Base-by-base conservation (phyloP, 164 flowering plant genomes). In the Aristolochia fimbriata region DNA sequence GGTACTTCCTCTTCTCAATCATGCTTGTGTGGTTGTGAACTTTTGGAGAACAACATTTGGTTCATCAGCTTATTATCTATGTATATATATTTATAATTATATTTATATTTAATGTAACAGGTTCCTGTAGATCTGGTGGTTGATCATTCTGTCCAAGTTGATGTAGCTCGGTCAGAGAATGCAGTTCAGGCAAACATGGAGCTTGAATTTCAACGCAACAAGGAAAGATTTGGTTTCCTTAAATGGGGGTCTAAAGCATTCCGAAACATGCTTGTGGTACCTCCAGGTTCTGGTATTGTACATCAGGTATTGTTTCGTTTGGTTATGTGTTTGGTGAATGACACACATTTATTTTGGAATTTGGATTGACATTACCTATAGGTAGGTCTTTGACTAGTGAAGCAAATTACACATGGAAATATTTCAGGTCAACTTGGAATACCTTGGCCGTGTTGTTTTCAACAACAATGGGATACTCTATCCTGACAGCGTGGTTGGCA, bases 401-500 rank as follows among this genome's bases (percentile, higher is more conserved):
- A 64, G 41, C 33, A 1, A 41, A n/a, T 57, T 27, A 4, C 15
- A 31, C 30, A 7, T 51, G 37, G 54, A 66, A 50, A 51, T 47
- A 65, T 63, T 77, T 65, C 80, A 92, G 96, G 98, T 92, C 41
- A 92, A 92, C 65, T 66, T 89, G 51, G 98, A 92, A 68, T 89
- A 89, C 69, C 91, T 89, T 64, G 98, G 91, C 6, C 77, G 98
- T 52, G 96, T 89, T 62, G 98, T 92, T 33, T 92, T 89, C 75
- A 89, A 89, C 76, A 87, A 77, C 14, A 62, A 78, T 47, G 96
- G 98, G 52, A 30, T 87, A 41, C 81, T 92, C 57, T 89, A 92
- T 61, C 98, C 96, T 30, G 98, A 92, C 72, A 92, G 94, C 70
- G 91, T 89, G 20, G 96, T 92, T 62, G 96, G 98, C 55, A 92